Evolutionary conservation across 495 filamentous ascomycete species (phyloP), one percentile per base, ranked within the genome.

Genomic region (Neurospora tetraspora): DNA sequence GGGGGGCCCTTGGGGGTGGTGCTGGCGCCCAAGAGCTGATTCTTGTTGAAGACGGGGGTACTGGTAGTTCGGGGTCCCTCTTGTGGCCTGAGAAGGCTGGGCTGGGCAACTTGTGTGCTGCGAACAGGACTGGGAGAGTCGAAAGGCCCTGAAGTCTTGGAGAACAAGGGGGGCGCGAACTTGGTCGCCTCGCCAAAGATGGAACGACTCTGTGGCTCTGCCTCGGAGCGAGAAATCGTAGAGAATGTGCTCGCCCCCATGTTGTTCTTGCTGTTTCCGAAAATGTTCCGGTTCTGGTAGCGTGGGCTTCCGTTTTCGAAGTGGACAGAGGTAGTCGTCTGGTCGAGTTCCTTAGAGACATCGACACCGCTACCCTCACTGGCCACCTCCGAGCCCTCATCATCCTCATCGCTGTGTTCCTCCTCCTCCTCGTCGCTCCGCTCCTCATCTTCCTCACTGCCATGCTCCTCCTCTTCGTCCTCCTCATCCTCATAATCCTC

Each of bases 41-140:
- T 75, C 82, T 31, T 74, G 76, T 18, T 76, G 79, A n/a, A 86
- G 77, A 23, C 82, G 20, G 89, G 88, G 34, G 89, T 86, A 77
- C 88, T 90, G 71, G 89, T 82, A 8, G 87, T 88, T 70, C 89
- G 85, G 16, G 83, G 76, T 8, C 80, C 79, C 38, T 91, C 89
- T 8, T 27, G 40, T 23, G 86, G 80, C 72, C 85, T 80, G 18
- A 89, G 74, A 2, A 84, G 74, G 72, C 83, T 85, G 70, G 82
- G 80, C 23, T 82, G 85, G 53, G 11, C 53, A 5, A 12, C 2
- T 8, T 85, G 77, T 7, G 81, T 79, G 27, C 82, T 80, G 20
- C 93, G 90, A 3, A 93, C 82, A 0, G 94, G 93, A 75, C 93
- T 96, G 14, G 93, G 93, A 11, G 93, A 96, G 27, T 39, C 92